A percentile compares a stretch with the other conserved stretches of the same genome.
Evolutionary conservation across 2,329 filamentous ascomycete genomes (phyloP).

Genomic region (Pseudogymnoascus sp.): DNA sequence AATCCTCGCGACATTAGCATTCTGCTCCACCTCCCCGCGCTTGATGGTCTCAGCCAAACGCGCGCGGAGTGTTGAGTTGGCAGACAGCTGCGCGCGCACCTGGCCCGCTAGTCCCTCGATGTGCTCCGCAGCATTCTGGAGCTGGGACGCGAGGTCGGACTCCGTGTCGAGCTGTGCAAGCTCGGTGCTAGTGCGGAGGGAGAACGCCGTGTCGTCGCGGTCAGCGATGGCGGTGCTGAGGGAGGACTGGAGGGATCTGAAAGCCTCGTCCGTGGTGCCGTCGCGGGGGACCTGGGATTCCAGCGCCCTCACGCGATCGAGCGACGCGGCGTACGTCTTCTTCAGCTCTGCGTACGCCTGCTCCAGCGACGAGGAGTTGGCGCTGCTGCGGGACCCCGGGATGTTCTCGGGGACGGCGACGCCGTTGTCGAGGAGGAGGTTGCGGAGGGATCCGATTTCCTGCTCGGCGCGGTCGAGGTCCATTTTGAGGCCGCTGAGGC

Average conservation of each 20-base stretch:
- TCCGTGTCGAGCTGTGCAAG: conserved; percentile 50
- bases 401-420: conserved; percentile 56
- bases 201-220: conserved; percentile 61
- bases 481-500: conserved; percentile 82
- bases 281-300: conserved; percentile 44
- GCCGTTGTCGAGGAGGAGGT: conserved; percentile 73
- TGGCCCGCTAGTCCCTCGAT: conserved; percentile 73
- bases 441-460: conserved; percentile 77
- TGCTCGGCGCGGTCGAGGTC: conserved; percentile 92
- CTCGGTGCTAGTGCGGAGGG: conserved; percentile 48
- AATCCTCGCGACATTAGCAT: conserved; percentile 71
- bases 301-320: conserved; percentile 58
- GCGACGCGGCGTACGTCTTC: conserved; percentile 57
- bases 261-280: conserved; percentile 53
- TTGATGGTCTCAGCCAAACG: conserved; percentile 72
- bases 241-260: conserved; percentile 58
- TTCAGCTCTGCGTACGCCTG: conserved; percentile 69
- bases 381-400: conserved; percentile 26
- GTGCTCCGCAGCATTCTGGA: conserved; percentile 64
- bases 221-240: conserved; percentile 63
- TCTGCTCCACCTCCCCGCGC: conserved; percentile 77
- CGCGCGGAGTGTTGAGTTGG: conserved; percentile 65
- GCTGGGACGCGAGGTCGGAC: conserved; percentile 57
- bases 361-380: conserved; percentile 60
- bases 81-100: conserved; percentile 71